phyloP scores from a whole-genome alignment of 345 rosid genomes.

The Pistacia atlantica region DNA sequence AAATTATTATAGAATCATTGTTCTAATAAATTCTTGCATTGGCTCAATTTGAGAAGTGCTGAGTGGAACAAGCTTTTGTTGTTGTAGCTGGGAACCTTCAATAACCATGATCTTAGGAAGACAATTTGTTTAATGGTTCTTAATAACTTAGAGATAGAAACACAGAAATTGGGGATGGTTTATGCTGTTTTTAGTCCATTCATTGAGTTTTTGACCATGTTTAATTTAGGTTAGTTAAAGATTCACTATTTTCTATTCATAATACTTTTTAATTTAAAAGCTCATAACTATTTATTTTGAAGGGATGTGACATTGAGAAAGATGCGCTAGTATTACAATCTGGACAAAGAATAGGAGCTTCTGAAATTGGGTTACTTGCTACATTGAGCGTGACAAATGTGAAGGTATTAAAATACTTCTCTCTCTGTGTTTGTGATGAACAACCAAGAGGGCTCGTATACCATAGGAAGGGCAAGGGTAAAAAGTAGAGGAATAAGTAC shows the following conservation, averaged over 20 bases:
- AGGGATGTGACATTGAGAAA: slow-evolving; percentile 92
- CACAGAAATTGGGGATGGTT: not conserved
- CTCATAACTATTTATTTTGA: slow-evolving; percentile 24
- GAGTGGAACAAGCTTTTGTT: not conserved
- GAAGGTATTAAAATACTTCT: slow-evolving; percentile 57
- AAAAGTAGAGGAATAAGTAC: too few relatives aligned
- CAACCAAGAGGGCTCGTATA: too few relatives aligned
- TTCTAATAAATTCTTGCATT: not conserved
- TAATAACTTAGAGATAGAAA: slow-evolving; percentile 3
- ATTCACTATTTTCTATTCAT: not conserved
- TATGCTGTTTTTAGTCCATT: not conserved
- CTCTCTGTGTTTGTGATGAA: slow-evolving; percentile 24
- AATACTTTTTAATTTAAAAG: slow-evolving; percentile 6
- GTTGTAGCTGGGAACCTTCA: not conserved
- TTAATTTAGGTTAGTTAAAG: not conserved
- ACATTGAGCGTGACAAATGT: slow-evolving; percentile 74
- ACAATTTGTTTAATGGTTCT: not conserved
- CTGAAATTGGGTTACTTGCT: slow-evolving; percentile 93
- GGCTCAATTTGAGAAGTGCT: not conserved
- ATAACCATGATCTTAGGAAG: not conserved
- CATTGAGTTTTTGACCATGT: not conserved
- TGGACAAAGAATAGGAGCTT: slow-evolving; percentile 82
- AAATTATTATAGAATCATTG: not conserved
- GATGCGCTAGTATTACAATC: slow-evolving; percentile 56
- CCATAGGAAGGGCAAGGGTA: too few relatives aligned